Percentiles rank a stretch among this genome's conserved stretches.
These are phyloP conservation scores for Monosporascus ibericus DNA, from an alignment of 2,329 filamentous ascomycete species.

Conservation along the genomic window DNA sequence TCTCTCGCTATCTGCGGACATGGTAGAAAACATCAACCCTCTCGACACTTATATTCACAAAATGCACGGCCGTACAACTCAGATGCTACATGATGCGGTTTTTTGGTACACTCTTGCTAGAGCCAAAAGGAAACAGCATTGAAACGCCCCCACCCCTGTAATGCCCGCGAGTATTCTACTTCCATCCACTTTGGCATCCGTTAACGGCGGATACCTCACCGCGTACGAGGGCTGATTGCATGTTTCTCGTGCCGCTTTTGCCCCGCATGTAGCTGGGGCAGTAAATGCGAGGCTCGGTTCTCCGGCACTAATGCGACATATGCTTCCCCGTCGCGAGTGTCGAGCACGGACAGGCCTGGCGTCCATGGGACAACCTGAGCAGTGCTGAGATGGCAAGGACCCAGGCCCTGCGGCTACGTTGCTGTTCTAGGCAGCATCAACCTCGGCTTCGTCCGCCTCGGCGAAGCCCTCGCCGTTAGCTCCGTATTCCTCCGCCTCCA, in stretches of 20 bases:
- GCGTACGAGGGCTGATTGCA: not conserved
- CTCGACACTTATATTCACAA: not conserved
- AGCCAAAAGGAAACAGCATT: not conserved
- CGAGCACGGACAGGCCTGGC: not conserved
- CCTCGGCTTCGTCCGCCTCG: constrained; percentile 43
- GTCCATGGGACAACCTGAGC: not conserved
- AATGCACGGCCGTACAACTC: constrained; percentile 1
- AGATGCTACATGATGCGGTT: constrained; percentile 4
- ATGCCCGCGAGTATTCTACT: not conserved
- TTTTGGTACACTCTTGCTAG: not conserved
- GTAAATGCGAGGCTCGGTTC: not conserved
- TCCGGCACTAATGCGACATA: not conserved
- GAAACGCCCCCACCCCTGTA: not conserved
- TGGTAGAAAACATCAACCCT: not conserved
- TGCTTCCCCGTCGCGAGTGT: not conserved
- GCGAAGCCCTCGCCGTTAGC: constrained; percentile 35
- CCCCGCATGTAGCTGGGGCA: not conserved
- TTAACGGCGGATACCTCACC: not conserved
- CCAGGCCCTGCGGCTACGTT: constrained; percentile 1
- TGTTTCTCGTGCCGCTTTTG: not conserved
- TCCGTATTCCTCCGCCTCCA: constrained; percentile 42
- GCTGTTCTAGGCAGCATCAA: constrained; percentile 27
- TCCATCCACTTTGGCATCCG: not conserved
- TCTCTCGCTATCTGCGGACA: no score
- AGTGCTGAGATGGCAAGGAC: not conserved